These are phyloP conservation scores for Rutstroemia sp. DNA, from an alignment of 2,329 filamentous ascomycete genomes.

Conservation along the genomic window DNA sequence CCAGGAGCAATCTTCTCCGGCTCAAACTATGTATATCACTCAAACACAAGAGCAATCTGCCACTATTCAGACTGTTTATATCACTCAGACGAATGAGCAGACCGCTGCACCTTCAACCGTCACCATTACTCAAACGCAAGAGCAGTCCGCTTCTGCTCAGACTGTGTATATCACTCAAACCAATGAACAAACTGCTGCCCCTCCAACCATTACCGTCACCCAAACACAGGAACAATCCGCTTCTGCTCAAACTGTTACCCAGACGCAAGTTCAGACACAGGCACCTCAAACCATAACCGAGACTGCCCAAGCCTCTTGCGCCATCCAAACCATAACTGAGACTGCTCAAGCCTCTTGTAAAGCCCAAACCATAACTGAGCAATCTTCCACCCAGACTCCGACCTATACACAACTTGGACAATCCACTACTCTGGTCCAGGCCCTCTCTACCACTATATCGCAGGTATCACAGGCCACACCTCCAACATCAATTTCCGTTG, in stretches of 20 bases:
- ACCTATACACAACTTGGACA: too few relatives aligned
- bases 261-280: too few relatives aligned
- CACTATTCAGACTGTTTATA: background rate
- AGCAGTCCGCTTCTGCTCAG: background rate
- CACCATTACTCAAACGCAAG: background rate
- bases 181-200: background rate
- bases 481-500: too few relatives aligned
- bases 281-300: too few relatives aligned
- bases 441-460: background rate
- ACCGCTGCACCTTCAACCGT: background rate
- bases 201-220: background rate
- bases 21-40: background rate
- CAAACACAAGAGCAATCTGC: too few relatives aligned
- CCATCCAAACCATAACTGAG: too few relatives aligned
- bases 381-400: too few relatives aligned
- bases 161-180: background rate
- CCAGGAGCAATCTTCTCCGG: too few relatives aligned
- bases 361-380: too few relatives aligned
- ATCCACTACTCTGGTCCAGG: background rate
- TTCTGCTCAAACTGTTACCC: background rate
- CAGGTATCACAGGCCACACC: too few relatives aligned
- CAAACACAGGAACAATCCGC: background rate
- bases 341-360: too few relatives aligned
- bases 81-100: background rate
- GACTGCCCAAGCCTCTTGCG: too few relatives aligned